Base-by-base conservation (phyloP, 2,329 filamentous ascomycete genomes). In the Knufia fluminis region DNA sequence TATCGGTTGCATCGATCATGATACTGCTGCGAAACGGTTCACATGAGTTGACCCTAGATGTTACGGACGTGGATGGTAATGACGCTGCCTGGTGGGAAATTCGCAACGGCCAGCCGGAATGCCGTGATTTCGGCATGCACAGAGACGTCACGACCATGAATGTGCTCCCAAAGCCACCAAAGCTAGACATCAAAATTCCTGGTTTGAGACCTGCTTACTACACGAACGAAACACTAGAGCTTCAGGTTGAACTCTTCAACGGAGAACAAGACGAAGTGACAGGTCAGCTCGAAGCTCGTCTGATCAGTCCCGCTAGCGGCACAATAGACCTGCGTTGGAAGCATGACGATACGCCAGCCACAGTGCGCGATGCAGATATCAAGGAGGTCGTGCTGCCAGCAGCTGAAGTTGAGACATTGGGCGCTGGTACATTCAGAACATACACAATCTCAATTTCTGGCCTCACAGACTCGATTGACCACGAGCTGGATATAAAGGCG, bases 121-220 rank as follows among this genome's bases (percentile, higher is more conserved):
- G 60, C 42, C 69, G 66, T 56, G 62, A 62, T 38, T 61, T 74
- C 20, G 67, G 71, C 19, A 70, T 70, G 47, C 67, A 68, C 48
- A 62, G 68, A 33, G 71, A 77, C 49, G 71, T 72, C 1, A 70
- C 77, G 28, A 69, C 71, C 1, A 77, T 94, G 49, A 82, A 79
- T 49, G 81, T 98, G 20, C 74, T 89, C 48, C 91, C 92, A 1
- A 86, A 94, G 56, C 92, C 91, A 23, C 92, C 92, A 0, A 97
- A 96, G 66, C 80, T 98, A 71, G 82, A 87, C 58, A 79, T 98
- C 40, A 76, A 71, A 22, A 69, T 87, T 8, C 71, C 78, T 1
- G 75, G 79, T 35, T 66, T 83, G 6, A 71, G 76, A 50, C 75
- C 79, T 10, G 82, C 89, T 48, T 94, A 91, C 64, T 97, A 95